Conservation (phyloP, 225 moss, liverwort and hornwort genomes). For the Straminergon stramineum region DNA sequence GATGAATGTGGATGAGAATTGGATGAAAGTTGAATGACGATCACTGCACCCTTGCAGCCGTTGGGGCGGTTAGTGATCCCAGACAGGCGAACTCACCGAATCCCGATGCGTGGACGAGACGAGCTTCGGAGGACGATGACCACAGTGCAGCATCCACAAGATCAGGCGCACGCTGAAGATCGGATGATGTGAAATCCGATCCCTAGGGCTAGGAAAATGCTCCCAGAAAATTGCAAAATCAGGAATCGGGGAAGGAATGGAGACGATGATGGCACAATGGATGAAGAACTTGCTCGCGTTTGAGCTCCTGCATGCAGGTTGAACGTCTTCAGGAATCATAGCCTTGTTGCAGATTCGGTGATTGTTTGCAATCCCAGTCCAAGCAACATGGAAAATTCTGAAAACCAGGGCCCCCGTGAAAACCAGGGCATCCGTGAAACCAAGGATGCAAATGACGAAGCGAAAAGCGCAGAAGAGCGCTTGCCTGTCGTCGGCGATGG, state of each 20-base stretch:
- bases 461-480: background rate
- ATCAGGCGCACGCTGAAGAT: background rate
- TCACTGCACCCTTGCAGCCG: background rate
- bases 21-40: background rate
- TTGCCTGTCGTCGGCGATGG: background rate
- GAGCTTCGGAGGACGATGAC: background rate
- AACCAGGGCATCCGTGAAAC: background rate
- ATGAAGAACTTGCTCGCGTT: background rate
- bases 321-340: background rate
- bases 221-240: background rate
- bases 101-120: background rate
- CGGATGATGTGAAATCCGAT: background rate
- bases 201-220: too few relatives aligned
- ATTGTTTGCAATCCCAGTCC: background rate
- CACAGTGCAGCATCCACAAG: background rate
- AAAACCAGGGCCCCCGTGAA: background rate
- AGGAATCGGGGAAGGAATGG: background rate
- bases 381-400: slow-evolving; percentile 1
- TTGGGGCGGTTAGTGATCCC: background rate
- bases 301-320: background rate
- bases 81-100: background rate
- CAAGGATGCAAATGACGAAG: background rate
- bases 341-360: background rate
- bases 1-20: background rate
- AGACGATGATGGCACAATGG: background rate